A percentile compares a stretch with the other conserved stretches of the same genome.
Evolutionary conservation across 257 asterid species (phyloP).

Genomic region (Nicotiana noctiflora): DNA sequence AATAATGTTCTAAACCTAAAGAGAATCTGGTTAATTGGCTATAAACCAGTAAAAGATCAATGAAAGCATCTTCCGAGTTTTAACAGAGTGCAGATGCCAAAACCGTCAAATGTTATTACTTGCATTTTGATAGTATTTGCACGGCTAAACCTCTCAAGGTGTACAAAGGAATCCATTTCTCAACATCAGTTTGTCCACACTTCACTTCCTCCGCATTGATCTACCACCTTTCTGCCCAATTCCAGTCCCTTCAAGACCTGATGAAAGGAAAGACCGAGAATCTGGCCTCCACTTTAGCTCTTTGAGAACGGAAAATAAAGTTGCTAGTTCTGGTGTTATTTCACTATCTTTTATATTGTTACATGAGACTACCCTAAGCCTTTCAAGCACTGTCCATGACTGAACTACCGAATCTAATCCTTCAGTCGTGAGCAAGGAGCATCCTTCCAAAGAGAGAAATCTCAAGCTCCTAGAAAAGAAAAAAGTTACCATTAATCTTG

Average conservation of each 20-base stretch:
- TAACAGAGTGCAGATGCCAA: background rate
- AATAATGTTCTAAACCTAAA: background rate
- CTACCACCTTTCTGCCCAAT: slow-evolving; percentile 79
- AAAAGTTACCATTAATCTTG: background rate
- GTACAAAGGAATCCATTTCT: background rate
- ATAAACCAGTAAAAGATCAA: background rate
- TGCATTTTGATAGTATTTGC: background rate
- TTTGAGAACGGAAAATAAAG: slow-evolving; percentile 64
- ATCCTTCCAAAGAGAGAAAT: slow-evolving; percentile 74
- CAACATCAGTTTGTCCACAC: background rate
- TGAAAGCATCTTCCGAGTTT: background rate
- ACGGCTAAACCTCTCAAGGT: background rate
- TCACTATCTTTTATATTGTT: slow-evolving; percentile 77
- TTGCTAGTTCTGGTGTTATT: slow-evolving; percentile 73
- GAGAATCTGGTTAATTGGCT: background rate
- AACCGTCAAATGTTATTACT: background rate
- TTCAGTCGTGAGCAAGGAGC: slow-evolving; percentile 76
- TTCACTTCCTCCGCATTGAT: slow-evolving; percentile 57
- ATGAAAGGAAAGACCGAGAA: slow-evolving; percentile 54
- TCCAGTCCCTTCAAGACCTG: slow-evolving; percentile 77
- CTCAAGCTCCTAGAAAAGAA: slow-evolving; percentile 52
- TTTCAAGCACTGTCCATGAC: slow-evolving; percentile 67
- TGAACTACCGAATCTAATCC: slow-evolving; percentile 74
- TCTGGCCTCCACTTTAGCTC: slow-evolving; percentile 93
- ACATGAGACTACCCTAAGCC: slow-evolving; percentile 83